Base-by-base conservation (phyloP, 192 early-diverging fungal species). In the Dissophora globulifera region DNA sequence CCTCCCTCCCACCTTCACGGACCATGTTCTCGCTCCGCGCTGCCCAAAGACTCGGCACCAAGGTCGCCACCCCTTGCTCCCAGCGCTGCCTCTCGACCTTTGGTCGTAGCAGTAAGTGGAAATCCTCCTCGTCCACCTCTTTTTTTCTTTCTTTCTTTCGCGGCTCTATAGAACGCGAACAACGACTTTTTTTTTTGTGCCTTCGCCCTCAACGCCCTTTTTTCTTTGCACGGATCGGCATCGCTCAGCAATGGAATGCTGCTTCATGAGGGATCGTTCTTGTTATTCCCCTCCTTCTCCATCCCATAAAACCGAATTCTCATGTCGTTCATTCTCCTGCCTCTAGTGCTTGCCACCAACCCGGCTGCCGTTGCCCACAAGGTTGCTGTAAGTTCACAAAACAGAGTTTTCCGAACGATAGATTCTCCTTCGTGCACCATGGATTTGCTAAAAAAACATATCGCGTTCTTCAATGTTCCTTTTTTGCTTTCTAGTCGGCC, bases 61-160 rank as follows among this genome's bases (percentile, higher is more conserved):
- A 76, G 72, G 72, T 50, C 46, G 68, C 68, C 32, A 56, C 60
- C 27, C 61, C 70, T 47, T 64, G 45, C 58, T 61, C 72, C 50
- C 72, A 76, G 72, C 72, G 72, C 64, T 66, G 62, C 62, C 62
- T 76, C 63, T 76, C 72, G 72, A 76, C 72, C 64, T 30, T 76
- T 30, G 58, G 72, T 67, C 72, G 72, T 56, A 67, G 72, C 72
- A 62, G 72, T 76, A 76, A 76, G 72, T 76, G 47, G 11, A 25
- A 16, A n/a, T n/a, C n/a, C n/a, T n/a, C n/a, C n/a, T n/a, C n/a
- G n/a, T n/a, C n/a, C n/a, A n/a, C n/a, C n/a, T n/a, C n/a, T n/a
- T n/a, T n/a, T n/a, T n/a, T n/a, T n/a, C n/a, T n/a, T n/a, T n/a
- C 46, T 20, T 48, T 48, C 22, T 48, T 26, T 25, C n/a, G 9